Evolutionary conservation across 371 early-diverging fungal genomes (phyloP), one percentile per base, ranked within the genome.

Genomic region (Mortierella sp.): DNA sequence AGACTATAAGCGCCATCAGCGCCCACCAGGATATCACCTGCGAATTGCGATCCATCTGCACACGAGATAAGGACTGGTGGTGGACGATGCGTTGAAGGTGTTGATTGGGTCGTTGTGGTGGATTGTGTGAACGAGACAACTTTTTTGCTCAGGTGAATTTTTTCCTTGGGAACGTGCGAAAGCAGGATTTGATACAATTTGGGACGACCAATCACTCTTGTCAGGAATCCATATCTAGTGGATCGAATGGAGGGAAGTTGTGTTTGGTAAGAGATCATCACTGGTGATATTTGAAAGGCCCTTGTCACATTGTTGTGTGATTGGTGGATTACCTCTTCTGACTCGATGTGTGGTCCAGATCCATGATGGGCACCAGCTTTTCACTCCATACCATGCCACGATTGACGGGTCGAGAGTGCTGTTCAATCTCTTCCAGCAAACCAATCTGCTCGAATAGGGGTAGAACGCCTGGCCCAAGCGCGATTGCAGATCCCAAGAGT

Each of bases 1-100:
- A 63, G 54, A 24, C 67, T 65, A 42, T 71, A 64, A 18, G 71
- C 71, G 5, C 71, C 71, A 47, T 72, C 73, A 8, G 73, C 73
- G 5, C 73, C 73, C 5, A 72, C 67, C 19, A 72, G 58, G 34
- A 72, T 58, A 42, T 62, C 67, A 13, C 72, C 72, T 1, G 38
- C 16, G 27, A 48, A 54, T 0, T 24, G n/a, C 0, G 66, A 31
- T 3, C 66, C 66, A 28, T 72, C 72, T 12, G 41, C 47, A 26
- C 71, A 71, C 12, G 48, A 23, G 12, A 71, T 39, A 31, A 27
- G 27, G 24, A 63, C 24, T 19, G 59, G 54, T 13, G 31, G 39
- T 21, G 34, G 57, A n/a, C n/a, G n/a, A n/a, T n/a, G 7, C 34
- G 34, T 10, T 34, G 34, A 34, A 7, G 34, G 10, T 34, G 34